These are phyloP conservation scores for Chlamydomonas sp. DNA, from an alignment of 139 green algal genomes.

Conservation along the genomic window DNA sequence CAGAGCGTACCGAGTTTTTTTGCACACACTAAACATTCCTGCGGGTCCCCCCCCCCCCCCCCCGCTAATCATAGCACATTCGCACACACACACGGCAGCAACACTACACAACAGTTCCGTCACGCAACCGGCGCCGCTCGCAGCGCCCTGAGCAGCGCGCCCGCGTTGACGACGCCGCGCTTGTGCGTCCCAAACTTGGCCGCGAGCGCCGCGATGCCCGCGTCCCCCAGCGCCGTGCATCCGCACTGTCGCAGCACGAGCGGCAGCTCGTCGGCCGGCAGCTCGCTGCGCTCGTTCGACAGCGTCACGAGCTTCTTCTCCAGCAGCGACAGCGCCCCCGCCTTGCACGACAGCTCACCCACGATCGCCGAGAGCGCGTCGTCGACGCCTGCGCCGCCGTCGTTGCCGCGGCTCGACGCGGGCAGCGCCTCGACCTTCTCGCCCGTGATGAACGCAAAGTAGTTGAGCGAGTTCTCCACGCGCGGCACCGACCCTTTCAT, in stretches of 20 bases:
- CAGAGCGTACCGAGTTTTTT: no score
- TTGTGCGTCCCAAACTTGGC: neutral
- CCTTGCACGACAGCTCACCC: neutral
- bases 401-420: neutral
- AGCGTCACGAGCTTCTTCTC: constrained; percentile 24
- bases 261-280: constrained; percentile 18
- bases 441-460: constrained; percentile 29
- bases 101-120: no score
- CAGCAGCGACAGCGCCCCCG: constrained; percentile 11
- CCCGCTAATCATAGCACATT: no score
- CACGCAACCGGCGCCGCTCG: no score
- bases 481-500: constrained; percentile 33
- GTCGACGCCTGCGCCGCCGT: neutral
- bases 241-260: constrained; percentile 6
- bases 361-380: constrained; percentile 7
- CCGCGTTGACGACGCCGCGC: neutral
- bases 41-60: no score
- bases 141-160: neutral
- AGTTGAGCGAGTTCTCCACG: constrained; percentile 22
- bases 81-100: no score
- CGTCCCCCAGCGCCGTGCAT: neutral
- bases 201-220: neutral
- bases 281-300: constrained; percentile 8
- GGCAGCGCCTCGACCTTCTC: constrained; percentile 20
- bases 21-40: no score